A percentile compares a stretch with the other conserved stretches of the same genome.
phyloP scores from a whole-genome alignment of 192 early-diverging fungal genomes.

The Coemansia sp. region DNA sequence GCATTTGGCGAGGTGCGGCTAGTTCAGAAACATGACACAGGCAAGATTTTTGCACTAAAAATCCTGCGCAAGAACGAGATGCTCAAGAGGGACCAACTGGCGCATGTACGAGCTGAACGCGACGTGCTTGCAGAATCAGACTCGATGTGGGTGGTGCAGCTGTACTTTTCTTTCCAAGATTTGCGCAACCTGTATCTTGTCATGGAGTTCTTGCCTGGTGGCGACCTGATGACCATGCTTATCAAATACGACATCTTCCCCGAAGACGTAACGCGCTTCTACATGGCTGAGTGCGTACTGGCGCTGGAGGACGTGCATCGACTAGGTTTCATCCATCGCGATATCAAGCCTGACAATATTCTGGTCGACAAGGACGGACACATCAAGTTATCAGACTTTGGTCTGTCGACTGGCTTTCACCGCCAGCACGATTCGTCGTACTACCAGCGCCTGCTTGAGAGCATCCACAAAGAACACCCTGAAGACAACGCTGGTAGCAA shows the following conservation, averaged over 20 bases:
- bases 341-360: conserved; percentile 86
- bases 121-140: conserved; percentile 96
- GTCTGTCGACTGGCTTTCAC: conserved; percentile 99
- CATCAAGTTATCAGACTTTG: conserved; percentile 99
- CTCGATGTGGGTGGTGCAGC: conserved; percentile 96
- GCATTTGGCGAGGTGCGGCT: conserved; percentile 98
- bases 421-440: conserved; percentile 98
- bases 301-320: conserved; percentile 93
- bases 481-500: conserved; percentile 38
- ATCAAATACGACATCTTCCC: conserved; percentile 98
- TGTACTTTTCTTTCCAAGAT: conserved; percentile 99
- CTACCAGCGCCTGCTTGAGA: conserved; percentile 81
- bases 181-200: conserved; percentile 90
- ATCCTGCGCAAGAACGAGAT: conserved; percentile 94
- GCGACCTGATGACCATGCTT: conserved; percentile 99
- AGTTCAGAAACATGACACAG: conserved; percentile 94
- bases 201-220: conserved; percentile 99
- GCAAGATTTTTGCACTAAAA: conserved; percentile 99
- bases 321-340: conserved; percentile 92
- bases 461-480: conserved; percentile 59
- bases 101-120: conserved; percentile 97
- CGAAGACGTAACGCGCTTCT: conserved; percentile 97
- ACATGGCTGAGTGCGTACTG: conserved; percentile 94
- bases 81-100: conserved; percentile 98
- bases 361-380: conserved; percentile 98